Evolutionary conservation across 345 rosid species (phyloP), one percentile per base, ranked within the genome.

Genomic region (Aurinia saxatilis): DNA sequence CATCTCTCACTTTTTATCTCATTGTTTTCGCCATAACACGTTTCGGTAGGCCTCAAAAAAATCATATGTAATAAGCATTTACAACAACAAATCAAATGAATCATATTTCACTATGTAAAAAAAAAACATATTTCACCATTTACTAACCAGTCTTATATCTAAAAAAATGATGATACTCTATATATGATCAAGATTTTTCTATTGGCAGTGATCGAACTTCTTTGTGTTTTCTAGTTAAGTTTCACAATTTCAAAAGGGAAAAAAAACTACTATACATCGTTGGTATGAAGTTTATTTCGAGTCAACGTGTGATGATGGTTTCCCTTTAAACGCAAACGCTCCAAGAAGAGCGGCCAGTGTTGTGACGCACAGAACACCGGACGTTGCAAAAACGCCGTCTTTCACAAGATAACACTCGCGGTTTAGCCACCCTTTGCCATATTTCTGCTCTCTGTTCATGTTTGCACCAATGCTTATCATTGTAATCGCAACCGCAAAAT

Each of bases 381-480:
- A 80, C 16, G 72, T 77, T 29, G 74, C 19, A 17, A 65, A 91
- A 37, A 88, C 78, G 2, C 95, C 91, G 14, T 73, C 75, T 35
- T 70, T 88, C 19, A 84, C 92, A 2, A 79, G 15, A 60, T 86
- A 91, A 73, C 98, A 91, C 17, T 86, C 81, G 7, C 78, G 74
- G 14, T 91, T 76, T 50, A 88, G 39, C 98, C 98, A 88, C 9
- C 95, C 96, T 52, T 68, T 50, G 0, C 92, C 91, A 46, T 88
- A 91, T 8, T 19, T 37, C 63, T 91, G 98, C 56, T 55, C 73
- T 44, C 64, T 72, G 84, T 82, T 86, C 92, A 91, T 88, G 57
- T 86, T 91, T 10, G 79, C 79, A 27, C 87, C 83, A 17, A 68
- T 66, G 10, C 81, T 40, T 42, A 88, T 33, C 27, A 91, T 34